Base-by-base conservation (phyloP, 306 rosid species). In the Cucumis hystrix region DNA sequence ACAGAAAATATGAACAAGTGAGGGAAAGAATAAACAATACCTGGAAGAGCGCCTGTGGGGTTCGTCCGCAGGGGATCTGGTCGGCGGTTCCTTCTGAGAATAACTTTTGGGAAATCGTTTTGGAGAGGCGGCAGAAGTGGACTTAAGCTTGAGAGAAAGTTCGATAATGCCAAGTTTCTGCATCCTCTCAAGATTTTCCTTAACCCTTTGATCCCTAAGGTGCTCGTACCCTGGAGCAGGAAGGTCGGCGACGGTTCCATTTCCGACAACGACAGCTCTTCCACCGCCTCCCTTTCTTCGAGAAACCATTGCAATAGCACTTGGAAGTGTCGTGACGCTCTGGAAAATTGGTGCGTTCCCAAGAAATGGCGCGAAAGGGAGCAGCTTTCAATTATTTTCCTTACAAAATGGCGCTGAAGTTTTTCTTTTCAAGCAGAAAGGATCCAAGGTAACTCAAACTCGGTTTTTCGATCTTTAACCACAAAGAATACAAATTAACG, bases 11-110 rank as follows among this genome's bases (percentile, higher is more conserved):
- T 2, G 14, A 35, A 56, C 37, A 65, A 1, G 8, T 35, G 54
- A 6, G 9, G 74, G 10, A 69, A 17, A 16, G 57, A 75, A 2
- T 3, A 41, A 21, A 25, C 40, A 28, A n/a, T 49, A 89, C 97
- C 97, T 86, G 11, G 91, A 86, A 35, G 98, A 93, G 14, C 98
- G 97, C 77, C 98, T 82, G 54, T 83, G 76, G 41, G 93, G 74
- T 11, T 45, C 55, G 30, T 45, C 83, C 28, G 65, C 61, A 66
- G 8, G 75, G 17, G 5, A 16, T 51, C 12, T 39, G 43, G 6
- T 25, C 3, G 11, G 30, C 59, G 78, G 78, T 40, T 80, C 77
- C 60, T 70, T 47, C 1, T 62, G 47, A 0, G 56, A 77, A 7
- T 78, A 77, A 30, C 30, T 40, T 75, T 45, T 75, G 18, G 47